A percentile compares a stretch with the other conserved stretches of the same genome.
Conservation (phyloP, 352 stramenopile species). For the Globisporangium cystogenes region DNA sequence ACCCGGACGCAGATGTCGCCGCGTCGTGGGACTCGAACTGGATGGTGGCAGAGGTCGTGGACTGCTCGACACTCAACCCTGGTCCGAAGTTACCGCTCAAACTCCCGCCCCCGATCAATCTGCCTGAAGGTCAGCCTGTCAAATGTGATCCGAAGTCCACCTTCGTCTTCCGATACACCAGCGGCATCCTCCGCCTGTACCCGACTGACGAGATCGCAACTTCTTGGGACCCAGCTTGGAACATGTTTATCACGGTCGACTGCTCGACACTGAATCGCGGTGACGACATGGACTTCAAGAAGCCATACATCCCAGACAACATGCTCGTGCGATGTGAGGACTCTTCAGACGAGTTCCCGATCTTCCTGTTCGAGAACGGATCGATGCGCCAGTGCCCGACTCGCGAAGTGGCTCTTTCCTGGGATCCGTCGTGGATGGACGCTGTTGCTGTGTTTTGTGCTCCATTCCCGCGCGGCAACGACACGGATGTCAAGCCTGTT, state of each 20-base stretch:
- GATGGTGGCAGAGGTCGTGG: constrained; percentile 7
- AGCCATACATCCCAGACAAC: constrained; percentile 2
- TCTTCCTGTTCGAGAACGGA: constrained; percentile 11
- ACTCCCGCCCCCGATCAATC: constrained; percentile 11
- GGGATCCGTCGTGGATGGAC: constrained; percentile 16
- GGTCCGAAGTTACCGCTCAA: constrained; percentile 17
- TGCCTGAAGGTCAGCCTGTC: constrained; percentile 18
- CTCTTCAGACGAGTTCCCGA: background rate
- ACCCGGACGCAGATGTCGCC: constrained; percentile 11
- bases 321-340: constrained; percentile 7
- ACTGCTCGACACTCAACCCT: constrained; percentile 14
- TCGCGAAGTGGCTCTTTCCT: constrained; percentile 14
- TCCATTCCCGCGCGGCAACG: constrained; percentile 4
- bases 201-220: constrained; percentile 14
- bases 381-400: constrained; percentile 15
- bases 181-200: constrained; percentile 19
- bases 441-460: constrained; percentile 13
- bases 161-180: constrained; percentile 15
- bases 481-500: constrained; percentile 7
- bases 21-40: constrained; percentile 19
- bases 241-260: constrained; percentile 10
- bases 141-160: constrained; percentile 14
- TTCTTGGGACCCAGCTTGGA: constrained; percentile 23
- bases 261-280: constrained; percentile 15
- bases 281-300: constrained; percentile 18